Evolutionary conservation across 768 basidiomycete genomes (phyloP), one percentile per base, ranked within the genome.

Genomic region (Tricholoma sp.): DNA sequence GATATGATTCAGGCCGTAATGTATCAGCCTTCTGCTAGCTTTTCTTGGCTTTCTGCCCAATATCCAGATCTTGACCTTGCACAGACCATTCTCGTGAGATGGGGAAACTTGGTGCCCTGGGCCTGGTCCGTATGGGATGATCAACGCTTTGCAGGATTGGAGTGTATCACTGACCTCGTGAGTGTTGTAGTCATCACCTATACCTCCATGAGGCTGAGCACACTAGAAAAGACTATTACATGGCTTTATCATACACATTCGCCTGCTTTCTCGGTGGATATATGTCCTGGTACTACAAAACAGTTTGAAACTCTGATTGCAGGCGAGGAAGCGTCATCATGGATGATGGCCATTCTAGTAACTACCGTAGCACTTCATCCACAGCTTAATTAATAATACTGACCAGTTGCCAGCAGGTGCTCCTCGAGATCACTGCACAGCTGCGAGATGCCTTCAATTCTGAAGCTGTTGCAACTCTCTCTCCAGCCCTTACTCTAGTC

Each of bases 41-140:
- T 47, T 37, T 57, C 68, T 63, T 28, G 61, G 49, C 56, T 57
- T 15, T 37, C 62, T 8, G 33, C 53, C 52, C 70, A 66, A 15
- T 61, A 54, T 24, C 61, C 63, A 44, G 53, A 61, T 17, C 65
- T 78, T 6, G 79, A 83, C 64, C 55, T 62, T 45, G 67, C 85
- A 10, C 77, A 80, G 56, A 66, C 48, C 6, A 73, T 86, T 18
- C 65, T 90, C n/a, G 53, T 87, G n/a, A 70, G 70, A 57, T 89
- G 84, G 82, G 80, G 82, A 31, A 59, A 74, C 10, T 69, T 78
- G 10, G 66, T 86, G 2, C 76, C 79, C 1, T 89, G 88, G 88
- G 74, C 74, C 53, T 91, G 89, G 88, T 68, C 65, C 10, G 67
- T 77, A 6, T 90, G 86, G 85, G 66, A 70, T 48, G 86, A 88